Evolutionary conservation across 192 early-diverging fungal genomes (phyloP).

Genomic region (Podila horticola): DNA sequence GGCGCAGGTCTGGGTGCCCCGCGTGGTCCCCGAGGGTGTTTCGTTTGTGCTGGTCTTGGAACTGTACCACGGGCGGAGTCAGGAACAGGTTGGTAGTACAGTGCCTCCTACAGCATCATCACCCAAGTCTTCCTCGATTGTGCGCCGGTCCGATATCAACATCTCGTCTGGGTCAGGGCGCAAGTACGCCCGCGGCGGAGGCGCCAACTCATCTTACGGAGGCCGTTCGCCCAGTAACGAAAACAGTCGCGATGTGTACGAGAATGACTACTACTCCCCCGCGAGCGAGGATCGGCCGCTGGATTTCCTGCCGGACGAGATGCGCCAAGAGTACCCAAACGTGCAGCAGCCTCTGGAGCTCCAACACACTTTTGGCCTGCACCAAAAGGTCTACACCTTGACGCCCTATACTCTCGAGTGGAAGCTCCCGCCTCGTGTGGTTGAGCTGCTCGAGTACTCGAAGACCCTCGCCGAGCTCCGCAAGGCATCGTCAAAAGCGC

Average conservation of each 20-base stretch:
- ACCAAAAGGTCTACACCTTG: constrained; percentile 44
- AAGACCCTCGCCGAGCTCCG: not conserved
- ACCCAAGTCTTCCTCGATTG: constrained; percentile 10
- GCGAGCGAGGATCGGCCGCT: constrained; percentile 4
- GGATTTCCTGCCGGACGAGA: constrained; percentile 37
- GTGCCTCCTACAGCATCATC: not conserved
- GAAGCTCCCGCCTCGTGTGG: constrained; percentile 27
- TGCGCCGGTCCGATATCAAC: constrained; percentile 36
- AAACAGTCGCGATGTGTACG: constrained; percentile 16
- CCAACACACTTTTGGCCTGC: constrained; percentile 43
- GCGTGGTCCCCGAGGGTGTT: constrained; percentile 9
- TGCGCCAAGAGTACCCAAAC: constrained; percentile 44
- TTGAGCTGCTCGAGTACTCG: constrained; percentile 34
- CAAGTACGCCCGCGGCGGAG: not conserved
- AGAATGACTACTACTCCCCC: constrained; percentile 27
- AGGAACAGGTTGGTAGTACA: constrained; percentile 13
- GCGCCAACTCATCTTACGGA: not conserved
- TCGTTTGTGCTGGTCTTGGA: constrained; percentile 43
- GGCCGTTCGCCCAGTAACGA: not conserved
- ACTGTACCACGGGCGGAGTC: constrained; percentile 39
- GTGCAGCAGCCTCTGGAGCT: constrained; percentile 22
- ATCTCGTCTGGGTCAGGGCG: constrained; percentile 4
- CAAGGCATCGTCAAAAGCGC: not conserved
- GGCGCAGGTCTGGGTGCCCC: constrained; percentile 29
- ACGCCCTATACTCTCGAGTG: constrained; percentile 49